Evolutionary conservation across 2,329 filamentous ascomycete genomes (phyloP), one percentile per base, ranked within the genome.

Genomic region (Domatiomyces catenatus): DNA sequence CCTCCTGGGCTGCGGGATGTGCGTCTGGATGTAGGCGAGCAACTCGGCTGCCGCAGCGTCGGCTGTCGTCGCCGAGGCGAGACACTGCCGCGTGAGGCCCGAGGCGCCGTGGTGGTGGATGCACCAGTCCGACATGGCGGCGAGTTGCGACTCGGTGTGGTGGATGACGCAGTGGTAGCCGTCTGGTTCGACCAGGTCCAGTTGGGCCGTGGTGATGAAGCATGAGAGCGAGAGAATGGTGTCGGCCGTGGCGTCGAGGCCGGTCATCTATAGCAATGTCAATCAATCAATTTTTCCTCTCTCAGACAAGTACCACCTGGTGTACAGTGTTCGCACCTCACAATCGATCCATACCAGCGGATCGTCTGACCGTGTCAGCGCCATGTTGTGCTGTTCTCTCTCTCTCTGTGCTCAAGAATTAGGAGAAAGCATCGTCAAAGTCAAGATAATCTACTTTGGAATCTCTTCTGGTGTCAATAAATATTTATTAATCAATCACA

Each of bases 141-240:
- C 80, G 60, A 96, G 79, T 43, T 79, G 76, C 49, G 78, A 72
- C 60, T 80, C 73, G 0, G 80, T 73, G 60, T 86, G 85, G 64
- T 90, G 83, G 52, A 98, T 76, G 45, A 90, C 73, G 24, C 77
- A 77, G 62, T 93, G 86, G 74, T 84, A 94, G 58, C 90, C 90
- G 28, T 74, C 66, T 20, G 80, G 71, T 53, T 94, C 87, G 22
- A 94, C 68, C 32, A 93, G 66, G 51, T 85, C 76, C 18, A 98
- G 77, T 54, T 87, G 73, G 49, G 80, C 76, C 58, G 89, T 84
- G 6, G 92, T 98, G 64, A 98, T 78, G 67, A 93, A 83, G 70
- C 89, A 95, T 67, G 84, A 90, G 51, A 96, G 84, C 61, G 94
- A 88, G 62, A 96, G 80, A 62, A 96, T 92, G 50, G 82, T 81